Conservation (phyloP, 352 stramenopile species). For the Pythium rishiriense region DNA sequence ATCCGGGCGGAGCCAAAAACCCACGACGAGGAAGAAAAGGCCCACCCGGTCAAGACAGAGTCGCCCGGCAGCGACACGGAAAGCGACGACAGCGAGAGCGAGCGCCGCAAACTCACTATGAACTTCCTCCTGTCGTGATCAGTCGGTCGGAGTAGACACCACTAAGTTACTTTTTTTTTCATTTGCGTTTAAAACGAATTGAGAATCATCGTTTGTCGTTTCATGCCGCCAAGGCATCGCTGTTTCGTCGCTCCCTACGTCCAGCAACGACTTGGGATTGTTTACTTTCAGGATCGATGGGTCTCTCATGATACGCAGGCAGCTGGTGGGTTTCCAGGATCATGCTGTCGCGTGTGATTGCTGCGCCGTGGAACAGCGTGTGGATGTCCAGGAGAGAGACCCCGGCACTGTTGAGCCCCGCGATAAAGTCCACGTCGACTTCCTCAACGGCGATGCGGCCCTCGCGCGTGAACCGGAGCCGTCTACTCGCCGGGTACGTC, state of each 20-base stretch:
- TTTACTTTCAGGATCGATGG: too few species aligned
- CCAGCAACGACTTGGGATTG: too few species aligned
- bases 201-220: too few species aligned
- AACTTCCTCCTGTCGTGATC: slow-evolving; percentile 26
- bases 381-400: slow-evolving; percentile 39
- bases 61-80: slow-evolving; percentile 6
- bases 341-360: slow-evolving; percentile 17
- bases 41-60: background rate
- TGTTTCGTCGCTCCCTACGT: too few species aligned
- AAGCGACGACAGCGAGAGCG: slow-evolving; percentile 22
- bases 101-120: slow-evolving; percentile 27
- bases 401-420: slow-evolving; percentile 28
- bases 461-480: slow-evolving; percentile 25
- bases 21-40: background rate
- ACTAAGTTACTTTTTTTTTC: too few species aligned
- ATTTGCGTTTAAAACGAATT: too few species aligned
- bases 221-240: slow-evolving; percentile 4
- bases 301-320: too few species aligned
- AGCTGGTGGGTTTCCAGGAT: slow-evolving; percentile 6
- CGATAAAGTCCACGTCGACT: slow-evolving; percentile 27
- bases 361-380: slow-evolving; percentile 31
- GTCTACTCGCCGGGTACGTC: slow-evolving; percentile 17
- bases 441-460: slow-evolving; percentile 19
- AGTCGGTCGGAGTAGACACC: background rate
- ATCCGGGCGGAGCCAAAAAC: background rate